Evolutionary conservation across 352 stramenopile species (phyloP).

Genomic region (Thraustochytrium sp.): DNA sequence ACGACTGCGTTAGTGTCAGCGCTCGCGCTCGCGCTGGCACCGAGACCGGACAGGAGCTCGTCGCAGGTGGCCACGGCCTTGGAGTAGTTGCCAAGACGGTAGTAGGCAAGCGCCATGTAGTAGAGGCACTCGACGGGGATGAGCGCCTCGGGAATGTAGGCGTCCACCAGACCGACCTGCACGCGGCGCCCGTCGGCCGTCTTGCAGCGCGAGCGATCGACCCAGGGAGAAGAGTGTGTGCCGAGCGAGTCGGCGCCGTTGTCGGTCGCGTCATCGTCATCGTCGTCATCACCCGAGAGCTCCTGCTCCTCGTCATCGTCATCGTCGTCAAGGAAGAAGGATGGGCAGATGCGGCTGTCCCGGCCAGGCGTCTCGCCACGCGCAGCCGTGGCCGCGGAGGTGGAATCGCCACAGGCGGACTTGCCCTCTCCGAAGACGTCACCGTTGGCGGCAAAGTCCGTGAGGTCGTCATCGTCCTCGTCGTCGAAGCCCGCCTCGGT

Average conservation of each 20-base stretch:
- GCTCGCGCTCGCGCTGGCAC: neutral
- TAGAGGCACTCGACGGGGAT: conserved; percentile 8
- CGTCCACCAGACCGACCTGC: neutral
- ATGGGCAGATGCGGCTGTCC: no score
- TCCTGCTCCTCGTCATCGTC: neutral
- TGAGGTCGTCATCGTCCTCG: neutral
- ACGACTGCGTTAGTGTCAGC: no score
- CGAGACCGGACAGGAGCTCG: neutral
- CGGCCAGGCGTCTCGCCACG: neutral
- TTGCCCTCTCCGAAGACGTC: no score
- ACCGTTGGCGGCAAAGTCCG: neutral
- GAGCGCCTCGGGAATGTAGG: neutral
- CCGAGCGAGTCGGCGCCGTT: neutral
- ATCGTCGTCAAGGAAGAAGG: no score
- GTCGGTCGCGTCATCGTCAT: neutral
- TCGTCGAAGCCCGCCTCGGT: no score
- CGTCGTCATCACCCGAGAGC: neutral
- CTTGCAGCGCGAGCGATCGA: no score
- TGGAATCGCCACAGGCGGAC: no score
- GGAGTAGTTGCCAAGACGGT: conserved; percentile 17
- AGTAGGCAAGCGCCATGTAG: neutral
- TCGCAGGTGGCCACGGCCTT: neutral
- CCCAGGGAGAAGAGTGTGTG: neutral
- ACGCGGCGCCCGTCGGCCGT: no score
- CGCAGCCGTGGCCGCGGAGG: no score